Evolutionary conservation across 2,329 filamentous ascomycete genomes (phyloP).

Genomic region (Chrysoporthe cubensis): DNA sequence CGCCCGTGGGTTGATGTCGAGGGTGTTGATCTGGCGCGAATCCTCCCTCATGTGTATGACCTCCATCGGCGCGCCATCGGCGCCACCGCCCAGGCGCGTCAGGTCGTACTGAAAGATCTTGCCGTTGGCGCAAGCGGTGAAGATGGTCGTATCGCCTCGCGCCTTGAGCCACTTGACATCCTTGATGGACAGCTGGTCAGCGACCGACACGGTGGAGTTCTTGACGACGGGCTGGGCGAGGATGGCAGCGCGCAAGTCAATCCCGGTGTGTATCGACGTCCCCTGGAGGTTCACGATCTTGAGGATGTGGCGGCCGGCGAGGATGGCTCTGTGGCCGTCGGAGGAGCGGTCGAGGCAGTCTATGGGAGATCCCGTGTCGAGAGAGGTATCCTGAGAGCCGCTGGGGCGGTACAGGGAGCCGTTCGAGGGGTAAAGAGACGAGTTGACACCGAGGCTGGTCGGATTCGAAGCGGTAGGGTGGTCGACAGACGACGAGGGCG

Average conservation of each 20-base stretch:
- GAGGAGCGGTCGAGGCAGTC: slow-evolving; percentile 61
- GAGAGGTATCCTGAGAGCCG: slow-evolving; percentile 60
- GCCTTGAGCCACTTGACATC: slow-evolving; percentile 60
- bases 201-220: slow-evolving; percentile 42
- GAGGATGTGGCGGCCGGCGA: slow-evolving; percentile 64
- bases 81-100: slow-evolving; percentile 50
- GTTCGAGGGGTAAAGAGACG: slow-evolving; percentile 44
- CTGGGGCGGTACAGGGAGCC: slow-evolving; percentile 53
- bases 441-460: slow-evolving; percentile 43
- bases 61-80: slow-evolving; percentile 51
- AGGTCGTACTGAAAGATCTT: slow-evolving; percentile 69
- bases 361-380: slow-evolving; percentile 57
- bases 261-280: slow-evolving; percentile 55
- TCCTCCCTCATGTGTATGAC: slow-evolving; percentile 64
- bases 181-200: slow-evolving; percentile 66
- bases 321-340: slow-evolving; percentile 58
- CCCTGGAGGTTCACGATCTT: slow-evolving; percentile 63
- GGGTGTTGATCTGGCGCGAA: slow-evolving; percentile 64
- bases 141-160: slow-evolving; percentile 56
- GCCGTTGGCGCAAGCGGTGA: slow-evolving; percentile 66
- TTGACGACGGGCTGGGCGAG: slow-evolving; percentile 51
- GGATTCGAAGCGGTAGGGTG: slow-evolving; percentile 8
- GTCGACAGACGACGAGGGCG: slow-evolving; percentile 47
- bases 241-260: slow-evolving; percentile 63
- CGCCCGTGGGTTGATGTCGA: slow-evolving; percentile 64